Percentiles rank a stretch among this genome's conserved stretches.
Conservation (phyloP, 2,329 filamentous ascomycete species). For the Aspergillus sojae region DNA sequence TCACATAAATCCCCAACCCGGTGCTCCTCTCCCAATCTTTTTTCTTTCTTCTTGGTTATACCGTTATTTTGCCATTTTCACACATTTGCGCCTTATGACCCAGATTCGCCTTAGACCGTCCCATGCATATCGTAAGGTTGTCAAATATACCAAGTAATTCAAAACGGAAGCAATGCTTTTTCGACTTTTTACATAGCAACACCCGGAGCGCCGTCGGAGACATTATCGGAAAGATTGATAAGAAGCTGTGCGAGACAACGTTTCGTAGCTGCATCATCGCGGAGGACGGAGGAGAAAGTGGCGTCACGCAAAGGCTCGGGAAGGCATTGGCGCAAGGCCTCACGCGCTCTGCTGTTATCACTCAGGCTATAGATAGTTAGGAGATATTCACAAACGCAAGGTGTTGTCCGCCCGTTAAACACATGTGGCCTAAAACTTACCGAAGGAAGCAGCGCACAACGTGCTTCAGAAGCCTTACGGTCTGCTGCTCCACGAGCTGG, state of each 20-base stretch:
- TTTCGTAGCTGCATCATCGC: constrained; percentile 96
- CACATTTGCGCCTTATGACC: constrained; percentile 42
- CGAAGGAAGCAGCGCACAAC: constrained; percentile 95
- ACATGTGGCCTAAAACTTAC: constrained; percentile 54
- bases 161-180: constrained; percentile 35
- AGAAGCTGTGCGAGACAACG: constrained; percentile 94
- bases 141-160: constrained; percentile 36
- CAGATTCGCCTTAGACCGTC: constrained; percentile 44
- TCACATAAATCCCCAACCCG: constrained; percentile 14
- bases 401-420: neutral
- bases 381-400: constrained; percentile 3
- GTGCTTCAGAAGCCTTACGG: constrained; percentile 91
- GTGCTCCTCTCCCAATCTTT: constrained; percentile 8
- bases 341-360: constrained; percentile 92
- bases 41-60: constrained; percentile 13
- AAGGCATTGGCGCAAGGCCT: constrained; percentile 92
- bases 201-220: constrained; percentile 56
- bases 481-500: constrained; percentile 96
- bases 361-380: constrained; percentile 65
- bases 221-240: constrained; percentile 92
- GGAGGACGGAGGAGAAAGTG: constrained; percentile 93
- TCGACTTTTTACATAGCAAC: constrained; percentile 42
- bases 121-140: constrained; percentile 46
- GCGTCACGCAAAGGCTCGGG: constrained; percentile 98
- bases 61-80: constrained; percentile 27